Base-by-base conservation (phyloP, 306 rosid genomes). In the Glycine tomentella region DNA sequence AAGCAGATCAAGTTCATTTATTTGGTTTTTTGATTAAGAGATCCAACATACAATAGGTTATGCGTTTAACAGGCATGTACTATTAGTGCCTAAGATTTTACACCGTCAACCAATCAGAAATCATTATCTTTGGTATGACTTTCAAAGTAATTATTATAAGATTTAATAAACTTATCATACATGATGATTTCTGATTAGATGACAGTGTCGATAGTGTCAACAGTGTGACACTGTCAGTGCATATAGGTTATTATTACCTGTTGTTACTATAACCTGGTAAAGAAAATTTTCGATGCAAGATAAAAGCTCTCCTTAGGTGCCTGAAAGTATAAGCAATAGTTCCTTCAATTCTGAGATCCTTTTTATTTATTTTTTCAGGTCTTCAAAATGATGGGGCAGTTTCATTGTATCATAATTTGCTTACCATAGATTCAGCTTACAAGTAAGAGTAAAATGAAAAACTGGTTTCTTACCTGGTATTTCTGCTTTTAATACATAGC, bases 401-500 rank as follows among this genome's bases (percentile, higher is more conserved):
- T 42, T 72, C 52, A 50, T 79, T 46, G 75, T 74, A 65, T 70
- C 88, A 84, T 83, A 31, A 48, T 76, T 66, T 69, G 71, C 79
- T 68, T 16, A 65, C 8, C 67, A 74, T 57, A 69, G 16, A 15
- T 70, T 84, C 31, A 46, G 72, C 69, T 45, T 38, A 61, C 61
- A 46, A 50, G 45, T 50, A 38, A 80, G 76, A 59, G 52, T 46
- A 55, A 51, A 15, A 31, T 55, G 8, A 16, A 55, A 58, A 79
- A 16, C 31, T 25, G 5, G 38, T 31, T 25, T 68, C 56, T 53
- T 87, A 95, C 98, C 99, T 61, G 91, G 97, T 75, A 87, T 66
- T 78, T 95, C 99, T 31, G 93, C 93, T 86, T 90, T 92, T 50
- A 95, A 84, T n/a, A 81, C 67, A 66, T 93, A 93, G 6, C 88